Evolutionary conservation across 495 filamentous ascomycete genomes (phyloP), one percentile per base, ranked within the genome.

Genomic region (Neurospora sublineolata): DNA sequence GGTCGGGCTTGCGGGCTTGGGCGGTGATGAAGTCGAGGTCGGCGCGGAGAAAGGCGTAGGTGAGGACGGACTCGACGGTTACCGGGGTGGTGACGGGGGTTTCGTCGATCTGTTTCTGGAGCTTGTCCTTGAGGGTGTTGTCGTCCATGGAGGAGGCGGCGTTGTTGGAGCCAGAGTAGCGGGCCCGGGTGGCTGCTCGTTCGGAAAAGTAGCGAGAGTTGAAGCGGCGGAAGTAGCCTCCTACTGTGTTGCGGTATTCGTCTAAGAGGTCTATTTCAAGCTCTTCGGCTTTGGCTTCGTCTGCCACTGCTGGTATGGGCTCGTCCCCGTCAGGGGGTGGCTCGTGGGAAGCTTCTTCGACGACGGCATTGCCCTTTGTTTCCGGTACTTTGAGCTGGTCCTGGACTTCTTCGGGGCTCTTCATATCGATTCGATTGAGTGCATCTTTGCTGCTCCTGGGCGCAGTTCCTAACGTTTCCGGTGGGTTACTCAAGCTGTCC

Each of bases 151-250:
- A 60, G 70, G 76, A 69, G 64, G 52, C 42, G 44, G 37, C 30
- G 3, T 41, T 33, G 37, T 60, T n/a, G n/a, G n/a, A 67, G 12
- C 37, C 20, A 5, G 70, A 68, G 33, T 71, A 70, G 52, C 69
- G 39, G 37, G 67, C 73, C 68, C 37, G 77, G 23, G 71, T 44
- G 27, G 68, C 74, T 69, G 40, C 42, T 3, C 80, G 76, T 69
- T 84, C 64, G 71, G 74, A 80, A 72, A 86, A 80, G 81, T 87
- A 91, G 69, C 88, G 86, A 12, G 95, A 94, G 73, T 88, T 87
- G 82, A 98, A 98, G 58, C 95, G 86, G 46, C 89, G 89, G 78
- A 97, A 99, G 80, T 99, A 99, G 38, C 95, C 95, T 37, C 96
- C 95, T 14, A 98, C 91, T 3, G 92, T 89, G 67, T 87, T 87